A percentile compares a stretch with the other conserved stretches of the same genome.
phyloP scores from a whole-genome alignment of 2,329 filamentous ascomycete genomes.

The Fusarium chlamydosporum region DNA sequence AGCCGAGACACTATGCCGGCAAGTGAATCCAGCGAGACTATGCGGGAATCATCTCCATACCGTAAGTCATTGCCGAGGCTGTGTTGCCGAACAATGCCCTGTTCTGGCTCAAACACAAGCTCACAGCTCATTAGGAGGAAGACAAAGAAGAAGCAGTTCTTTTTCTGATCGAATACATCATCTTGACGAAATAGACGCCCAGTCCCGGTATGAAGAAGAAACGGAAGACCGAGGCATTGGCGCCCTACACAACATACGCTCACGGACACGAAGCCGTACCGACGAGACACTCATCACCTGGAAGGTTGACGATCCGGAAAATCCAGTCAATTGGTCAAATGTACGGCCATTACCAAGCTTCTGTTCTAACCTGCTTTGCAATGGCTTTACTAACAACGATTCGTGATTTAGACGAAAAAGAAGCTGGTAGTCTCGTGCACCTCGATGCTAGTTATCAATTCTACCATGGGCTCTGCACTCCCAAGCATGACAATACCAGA shows the following conservation, averaged over 20 bases:
- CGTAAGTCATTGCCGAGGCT: conserved; percentile 42
- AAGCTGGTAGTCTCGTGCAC: conserved; percentile 66
- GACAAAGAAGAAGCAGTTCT: conserved; percentile 47
- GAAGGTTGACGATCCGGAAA: conserved; percentile 64
- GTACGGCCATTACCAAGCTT: conserved; percentile 47
- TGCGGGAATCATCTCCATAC: conserved; percentile 47
- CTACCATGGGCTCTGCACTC: conserved; percentile 75
- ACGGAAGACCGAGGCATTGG: conserved; percentile 55
- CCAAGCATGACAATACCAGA: conserved; percentile 73
- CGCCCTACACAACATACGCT: conserved; percentile 55
- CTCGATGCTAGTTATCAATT: conserved; percentile 74
- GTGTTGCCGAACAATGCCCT: conserved; percentile 2
- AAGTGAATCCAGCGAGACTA: conserved; percentile 50
- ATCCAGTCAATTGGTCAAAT: conserved; percentile 67
- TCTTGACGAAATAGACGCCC: conserved; percentile 59
- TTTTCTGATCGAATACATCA: conserved; percentile 46
- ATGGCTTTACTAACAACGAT: neutral
- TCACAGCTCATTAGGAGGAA: conserved; percentile 45
- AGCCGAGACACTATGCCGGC: conserved; percentile 40
- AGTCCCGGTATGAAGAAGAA: conserved; percentile 59
- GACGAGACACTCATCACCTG: conserved; percentile 60
- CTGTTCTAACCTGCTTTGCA: neutral
- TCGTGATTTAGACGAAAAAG: conserved; percentile 65
- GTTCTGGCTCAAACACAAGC: conserved; percentile 10
- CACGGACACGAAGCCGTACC: conserved; percentile 53